Evolutionary conservation across 495 filamentous ascomycete species (phyloP).

Genomic region (Glutinoglossum americanum): DNA sequence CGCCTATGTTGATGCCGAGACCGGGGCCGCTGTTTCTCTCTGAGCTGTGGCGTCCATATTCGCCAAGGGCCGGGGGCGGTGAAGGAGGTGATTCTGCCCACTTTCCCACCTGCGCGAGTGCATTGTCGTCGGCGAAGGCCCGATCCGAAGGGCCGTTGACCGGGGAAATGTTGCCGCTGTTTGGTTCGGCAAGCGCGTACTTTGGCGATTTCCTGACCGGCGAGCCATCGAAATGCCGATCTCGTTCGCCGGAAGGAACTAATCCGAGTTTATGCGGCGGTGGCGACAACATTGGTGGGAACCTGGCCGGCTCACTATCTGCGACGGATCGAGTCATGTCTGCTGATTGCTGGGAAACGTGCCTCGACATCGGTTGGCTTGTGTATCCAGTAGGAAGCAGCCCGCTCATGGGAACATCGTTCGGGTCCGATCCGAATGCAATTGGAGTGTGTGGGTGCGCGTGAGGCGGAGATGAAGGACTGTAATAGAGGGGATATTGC

Average conservation of each 20-base stretch:
- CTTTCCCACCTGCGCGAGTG: neutral
- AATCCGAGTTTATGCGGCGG: neutral
- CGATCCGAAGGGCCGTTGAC: neutral
- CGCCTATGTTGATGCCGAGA: neutral
- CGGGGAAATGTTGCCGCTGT: neutral
- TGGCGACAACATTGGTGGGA: slow-evolving; percentile 2
- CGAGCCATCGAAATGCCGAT: neutral
- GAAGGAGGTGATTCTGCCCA: neutral
- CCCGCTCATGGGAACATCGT: no score
- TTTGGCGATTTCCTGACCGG: neutral
- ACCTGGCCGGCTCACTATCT: slow-evolving; percentile 2
- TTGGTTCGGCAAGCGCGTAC: neutral
- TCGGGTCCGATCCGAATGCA: neutral
- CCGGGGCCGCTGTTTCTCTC: neutral
- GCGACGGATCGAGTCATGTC: neutral
- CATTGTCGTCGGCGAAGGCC: neutral
- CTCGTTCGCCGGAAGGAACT: neutral
- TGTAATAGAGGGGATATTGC: slow-evolving; percentile 1
- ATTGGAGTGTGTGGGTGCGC: slow-evolving; percentile 8
- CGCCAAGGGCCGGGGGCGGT: neutral
- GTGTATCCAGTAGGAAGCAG: slow-evolving; percentile 20
- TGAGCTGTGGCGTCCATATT: neutral
- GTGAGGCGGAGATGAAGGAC: slow-evolving; percentile 9
- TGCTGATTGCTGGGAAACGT: slow-evolving; percentile 10
- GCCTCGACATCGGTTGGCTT: slow-evolving; percentile 35